Conservation (phyloP, 306 rosid species). For the Cucurbita pepo region DNA sequence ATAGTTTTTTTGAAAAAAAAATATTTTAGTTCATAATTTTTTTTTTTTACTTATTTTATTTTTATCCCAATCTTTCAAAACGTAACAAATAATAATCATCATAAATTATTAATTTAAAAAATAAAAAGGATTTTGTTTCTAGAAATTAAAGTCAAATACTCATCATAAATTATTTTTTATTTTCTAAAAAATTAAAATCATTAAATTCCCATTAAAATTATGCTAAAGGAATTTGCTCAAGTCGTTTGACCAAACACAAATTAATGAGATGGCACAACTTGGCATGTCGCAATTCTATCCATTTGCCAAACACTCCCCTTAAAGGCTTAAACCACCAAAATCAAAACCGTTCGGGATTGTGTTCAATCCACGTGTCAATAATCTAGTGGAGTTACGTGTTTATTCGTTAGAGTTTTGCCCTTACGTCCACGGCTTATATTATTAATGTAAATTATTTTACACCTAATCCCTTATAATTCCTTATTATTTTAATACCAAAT, state of each 20-base stretch:
- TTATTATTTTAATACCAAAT: neutral
- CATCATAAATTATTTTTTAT: too few species aligned
- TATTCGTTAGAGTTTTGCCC: neutral
- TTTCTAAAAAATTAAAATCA: neutral
- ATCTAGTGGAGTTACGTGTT: neutral
- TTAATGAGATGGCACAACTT: neutral
- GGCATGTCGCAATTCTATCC: neutral
- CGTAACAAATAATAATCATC: too few species aligned
- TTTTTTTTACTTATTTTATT: too few species aligned
- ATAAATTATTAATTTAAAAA: too few species aligned
- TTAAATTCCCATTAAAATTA: neutral
- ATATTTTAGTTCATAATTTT: too few species aligned
- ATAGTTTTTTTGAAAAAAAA: too few species aligned
- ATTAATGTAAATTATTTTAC: neutral
- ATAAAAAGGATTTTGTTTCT: too few species aligned
- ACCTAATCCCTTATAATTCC: neutral
- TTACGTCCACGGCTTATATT: neutral
- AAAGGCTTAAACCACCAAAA: neutral
- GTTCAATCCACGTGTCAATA: neutral
- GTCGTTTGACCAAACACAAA: slow-evolving; percentile 3
- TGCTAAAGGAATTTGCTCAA: neutral
- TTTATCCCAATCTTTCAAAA: too few species aligned
- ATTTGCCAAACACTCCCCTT: neutral
- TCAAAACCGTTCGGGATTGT: neutral
- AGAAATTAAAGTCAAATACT: neutral